Base-by-base conservation (phyloP, 495 filamentous ascomycete genomes). In the Lophium mytilinum region DNA sequence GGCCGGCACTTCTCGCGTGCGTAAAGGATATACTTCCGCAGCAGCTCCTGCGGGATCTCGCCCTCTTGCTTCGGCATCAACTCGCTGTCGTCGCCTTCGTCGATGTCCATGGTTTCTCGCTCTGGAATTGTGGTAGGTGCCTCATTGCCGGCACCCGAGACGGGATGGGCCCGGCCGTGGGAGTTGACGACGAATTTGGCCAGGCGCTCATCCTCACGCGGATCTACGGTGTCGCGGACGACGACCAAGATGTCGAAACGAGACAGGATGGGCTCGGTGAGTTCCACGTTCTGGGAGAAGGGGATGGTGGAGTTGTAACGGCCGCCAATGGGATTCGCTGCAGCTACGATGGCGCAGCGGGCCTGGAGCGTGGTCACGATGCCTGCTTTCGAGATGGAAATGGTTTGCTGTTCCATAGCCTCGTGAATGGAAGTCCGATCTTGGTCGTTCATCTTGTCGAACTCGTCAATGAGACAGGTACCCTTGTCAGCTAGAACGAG, bases 401-500 rank as follows among this genome's bases (percentile, higher is more conserved):
- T 99, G n/a, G 94, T 97, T 69, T 99, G 94, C 72, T 99, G 94
- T 71, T 99, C 94, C 94, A 99, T 99, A 56, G 94, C 94, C 78
- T 99, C 94, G 79, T 99, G 94, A 69, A 99, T 99, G 19, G 88
- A 94, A 0, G 94, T 99, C 42, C 93, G 78, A 70, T 99, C 94
- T 65, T 97, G 90, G 69, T 99, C 94, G 73, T 99, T 99, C 94
- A 99, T 99, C 79, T 99, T 99, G 80, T 99, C 94, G 71, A 99
- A 99, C 71, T 99, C 94, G 69, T 99, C 94, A 63, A 99, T 99
- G 34, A 99, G 77, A 68, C 94, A 99, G 37, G 89, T 94, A 42
- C 94, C 94, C 56, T 88, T 85, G 71, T 99, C 94, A 24, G 94
- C 94, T 37, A 99, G 80, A 52, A 99, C 94, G 17, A 99, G 76